A percentile compares a stretch with the other conserved stretches of the same genome.
phyloP scores from a whole-genome alignment of 2,329 filamentous ascomycete species.

The Cercospora zeina region DNA sequence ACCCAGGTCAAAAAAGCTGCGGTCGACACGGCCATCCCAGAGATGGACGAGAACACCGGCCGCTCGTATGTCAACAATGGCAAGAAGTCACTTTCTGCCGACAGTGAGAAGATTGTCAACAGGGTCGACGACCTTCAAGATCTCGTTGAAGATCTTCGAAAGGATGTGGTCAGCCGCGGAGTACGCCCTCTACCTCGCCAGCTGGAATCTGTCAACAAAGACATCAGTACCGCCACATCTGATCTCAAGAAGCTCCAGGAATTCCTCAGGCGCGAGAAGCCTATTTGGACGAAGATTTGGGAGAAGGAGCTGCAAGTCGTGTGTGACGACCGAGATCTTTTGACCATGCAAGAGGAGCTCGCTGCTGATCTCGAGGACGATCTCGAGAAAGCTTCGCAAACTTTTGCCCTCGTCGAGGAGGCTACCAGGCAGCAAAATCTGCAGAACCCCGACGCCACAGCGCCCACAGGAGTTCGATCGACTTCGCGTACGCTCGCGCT shows the following conservation, averaged over 20 bases:
- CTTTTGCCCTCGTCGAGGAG: conserved; percentile 92
- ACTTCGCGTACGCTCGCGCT: conserved; percentile 39
- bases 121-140: conserved; percentile 98
- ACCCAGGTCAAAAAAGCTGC: conserved; percentile 75
- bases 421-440: conserved; percentile 94
- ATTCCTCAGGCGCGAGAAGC: conserved; percentile 86
- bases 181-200: conserved; percentile 88
- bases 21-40: conserved; percentile 67
- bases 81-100: conserved; percentile 80
- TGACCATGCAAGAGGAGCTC: conserved; percentile 95
- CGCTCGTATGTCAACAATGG: conserved; percentile 81
- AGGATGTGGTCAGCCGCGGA: conserved; percentile 91
- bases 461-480: conserved; percentile 39
- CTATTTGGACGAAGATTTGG: conserved; percentile 98
- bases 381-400: conserved; percentile 89
- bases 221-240: conserved; percentile 75
- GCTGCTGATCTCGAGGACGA: conserved; percentile 91
- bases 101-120: conserved; percentile 86
- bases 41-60: conserved; percentile 74
- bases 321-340: conserved; percentile 89
- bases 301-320: conserved; percentile 95
- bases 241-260: conserved; percentile 95
- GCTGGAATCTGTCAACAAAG: conserved; percentile 84
- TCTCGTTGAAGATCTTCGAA: conserved; percentile 90
- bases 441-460: conserved; percentile 56